These are phyloP conservation scores for Aspergillus ibericus DNA, from an alignment of 2,329 filamentous ascomycete genomes.

Conservation along the genomic window DNA sequence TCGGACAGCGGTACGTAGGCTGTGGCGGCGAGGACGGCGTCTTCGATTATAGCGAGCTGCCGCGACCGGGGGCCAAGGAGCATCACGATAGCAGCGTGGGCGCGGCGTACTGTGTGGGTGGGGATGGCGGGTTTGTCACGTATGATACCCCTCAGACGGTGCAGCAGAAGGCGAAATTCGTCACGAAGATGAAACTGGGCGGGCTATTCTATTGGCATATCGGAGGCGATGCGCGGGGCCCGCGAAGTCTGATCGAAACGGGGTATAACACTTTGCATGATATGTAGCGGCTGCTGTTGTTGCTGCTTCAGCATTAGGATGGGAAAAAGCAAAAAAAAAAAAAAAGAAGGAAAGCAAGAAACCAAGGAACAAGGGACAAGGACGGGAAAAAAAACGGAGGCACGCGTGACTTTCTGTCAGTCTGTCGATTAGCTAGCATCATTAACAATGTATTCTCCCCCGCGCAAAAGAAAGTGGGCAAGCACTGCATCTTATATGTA, in stretches of 20 bases:
- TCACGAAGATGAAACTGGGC: slow-evolving; percentile 68
- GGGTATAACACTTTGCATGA: slow-evolving; percentile 58
- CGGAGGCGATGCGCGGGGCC: slow-evolving; percentile 64
- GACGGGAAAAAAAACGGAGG: neutral
- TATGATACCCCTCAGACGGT: slow-evolving; percentile 80
- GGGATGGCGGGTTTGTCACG: slow-evolving; percentile 73
- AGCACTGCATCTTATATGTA: neutral
- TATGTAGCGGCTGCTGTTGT: slow-evolving; percentile 24
- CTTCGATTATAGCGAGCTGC: slow-evolving; percentile 73
- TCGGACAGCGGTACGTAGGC: slow-evolving; percentile 60
- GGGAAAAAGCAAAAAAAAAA: neutral
- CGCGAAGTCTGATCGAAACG: slow-evolving; percentile 60
- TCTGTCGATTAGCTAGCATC: no score
- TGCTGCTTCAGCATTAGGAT: neutral
- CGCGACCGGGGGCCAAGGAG: slow-evolving; percentile 62
- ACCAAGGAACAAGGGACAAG: neutral
- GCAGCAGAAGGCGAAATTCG: slow-evolving; percentile 71
- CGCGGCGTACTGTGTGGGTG: slow-evolving; percentile 69
- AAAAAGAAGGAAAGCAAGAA: neutral
- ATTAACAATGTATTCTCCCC: no score
- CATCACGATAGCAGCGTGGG: slow-evolving; percentile 65
- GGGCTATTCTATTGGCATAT: slow-evolving; percentile 82
- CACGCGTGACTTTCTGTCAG: neutral
- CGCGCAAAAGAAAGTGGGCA: no score
- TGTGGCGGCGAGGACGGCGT: slow-evolving; percentile 64